A percentile compares a stretch with the other conserved stretches of the same genome.
These are phyloP conservation scores for Colletotrichum simmondsii DNA, from an alignment of 2,329 filamentous ascomycete genomes.

Conservation along the genomic window DNA sequence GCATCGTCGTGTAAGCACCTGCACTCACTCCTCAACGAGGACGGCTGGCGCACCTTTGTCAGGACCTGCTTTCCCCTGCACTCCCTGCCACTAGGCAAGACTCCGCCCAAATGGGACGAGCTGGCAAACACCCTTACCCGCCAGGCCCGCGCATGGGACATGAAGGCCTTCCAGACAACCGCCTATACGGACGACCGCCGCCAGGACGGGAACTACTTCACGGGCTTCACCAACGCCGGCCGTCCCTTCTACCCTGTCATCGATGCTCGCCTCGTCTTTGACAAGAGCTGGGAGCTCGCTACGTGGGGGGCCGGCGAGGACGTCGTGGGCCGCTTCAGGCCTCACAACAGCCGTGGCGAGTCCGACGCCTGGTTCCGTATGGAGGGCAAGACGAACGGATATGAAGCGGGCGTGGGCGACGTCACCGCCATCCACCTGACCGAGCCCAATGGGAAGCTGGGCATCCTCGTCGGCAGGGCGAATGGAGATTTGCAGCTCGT, in stretches of 20 bases:
- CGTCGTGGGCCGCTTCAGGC: conserved; percentile 54
- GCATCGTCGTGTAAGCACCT: conserved; percentile 51
- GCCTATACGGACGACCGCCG: conserved; percentile 42
- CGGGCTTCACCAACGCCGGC: conserved; percentile 15
- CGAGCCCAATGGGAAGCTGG: conserved; percentile 43
- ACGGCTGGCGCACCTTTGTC: conserved; percentile 63
- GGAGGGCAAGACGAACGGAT: conserved; percentile 51
- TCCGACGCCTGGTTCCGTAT: conserved; percentile 38
- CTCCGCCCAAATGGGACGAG: conserved; percentile 44
- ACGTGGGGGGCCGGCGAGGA: conserved; percentile 65
- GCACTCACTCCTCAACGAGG: conserved; percentile 49
- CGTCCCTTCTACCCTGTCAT: conserved; percentile 57
- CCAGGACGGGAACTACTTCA: conserved; percentile 32
- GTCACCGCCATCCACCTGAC: conserved; percentile 59
- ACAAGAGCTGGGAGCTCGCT: conserved; percentile 55
- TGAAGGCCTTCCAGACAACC: conserved; percentile 48
- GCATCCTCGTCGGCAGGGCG: conserved; percentile 59
- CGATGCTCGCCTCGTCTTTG: conserved; percentile 53
- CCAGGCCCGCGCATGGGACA: conserved; percentile 65
- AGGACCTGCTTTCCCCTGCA: conserved; percentile 55
- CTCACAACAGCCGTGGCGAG: conserved; percentile 37
- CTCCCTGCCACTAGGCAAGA: conserved; percentile 41
- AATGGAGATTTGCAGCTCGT: conserved; percentile 60
- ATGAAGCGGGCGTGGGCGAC: conserved; percentile 58
- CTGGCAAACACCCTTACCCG: conserved; percentile 60